Evolutionary conservation across 1,284 basidiomycete genomes (phyloP).

Genomic region (Megacollybia platyphylla): DNA sequence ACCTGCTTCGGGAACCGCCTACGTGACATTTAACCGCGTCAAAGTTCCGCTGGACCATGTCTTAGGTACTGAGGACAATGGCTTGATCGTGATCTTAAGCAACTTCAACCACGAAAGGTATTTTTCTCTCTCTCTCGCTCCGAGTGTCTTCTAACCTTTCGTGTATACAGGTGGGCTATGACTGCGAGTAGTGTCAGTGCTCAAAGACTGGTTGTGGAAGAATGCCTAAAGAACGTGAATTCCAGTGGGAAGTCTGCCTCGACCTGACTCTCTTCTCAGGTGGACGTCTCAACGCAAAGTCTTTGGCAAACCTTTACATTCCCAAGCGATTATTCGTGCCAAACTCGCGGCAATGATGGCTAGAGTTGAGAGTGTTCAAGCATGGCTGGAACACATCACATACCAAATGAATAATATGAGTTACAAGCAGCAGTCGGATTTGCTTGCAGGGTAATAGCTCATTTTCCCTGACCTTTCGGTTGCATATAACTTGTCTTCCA

Average conservation of each 20-base stretch:
- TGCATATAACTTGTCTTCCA: slow-evolving; percentile 12
- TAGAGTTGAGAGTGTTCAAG: slow-evolving; percentile 77
- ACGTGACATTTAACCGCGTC: slow-evolving; percentile 80
- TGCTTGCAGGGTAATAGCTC: slow-evolving; percentile 23
- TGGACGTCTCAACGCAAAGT: slow-evolving; percentile 79
- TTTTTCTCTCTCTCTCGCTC: slow-evolving; percentile 24
- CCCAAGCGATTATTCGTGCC: slow-evolving; percentile 84
- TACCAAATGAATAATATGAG: slow-evolving; percentile 77
- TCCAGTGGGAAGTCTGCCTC: neutral
- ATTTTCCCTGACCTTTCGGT: neutral
- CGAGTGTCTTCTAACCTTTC: neutral
- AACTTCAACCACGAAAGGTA: slow-evolving; percentile 79
- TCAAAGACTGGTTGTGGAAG: slow-evolving; percentile 64
- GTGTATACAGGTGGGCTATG: neutral
- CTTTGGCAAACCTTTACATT: slow-evolving; percentile 82
- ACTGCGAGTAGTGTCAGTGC: slow-evolving; percentile 38
- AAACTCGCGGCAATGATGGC: slow-evolving; percentile 87
- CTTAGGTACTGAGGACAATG: slow-evolving; percentile 76
- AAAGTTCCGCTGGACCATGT: slow-evolving; percentile 81
- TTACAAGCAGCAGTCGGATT: slow-evolving; percentile 2
- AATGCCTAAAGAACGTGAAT: slow-evolving; percentile 56
- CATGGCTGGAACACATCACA: slow-evolving; percentile 84
- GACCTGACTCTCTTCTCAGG: slow-evolving; percentile 18
- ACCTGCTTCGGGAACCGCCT: slow-evolving; percentile 79
- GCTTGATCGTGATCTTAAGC: slow-evolving; percentile 76